Evolutionary conservation across 805 yeast genomes (phyloP), one percentile per base, ranked within the genome.

Genomic region (Priceomyces carsonii): DNA sequence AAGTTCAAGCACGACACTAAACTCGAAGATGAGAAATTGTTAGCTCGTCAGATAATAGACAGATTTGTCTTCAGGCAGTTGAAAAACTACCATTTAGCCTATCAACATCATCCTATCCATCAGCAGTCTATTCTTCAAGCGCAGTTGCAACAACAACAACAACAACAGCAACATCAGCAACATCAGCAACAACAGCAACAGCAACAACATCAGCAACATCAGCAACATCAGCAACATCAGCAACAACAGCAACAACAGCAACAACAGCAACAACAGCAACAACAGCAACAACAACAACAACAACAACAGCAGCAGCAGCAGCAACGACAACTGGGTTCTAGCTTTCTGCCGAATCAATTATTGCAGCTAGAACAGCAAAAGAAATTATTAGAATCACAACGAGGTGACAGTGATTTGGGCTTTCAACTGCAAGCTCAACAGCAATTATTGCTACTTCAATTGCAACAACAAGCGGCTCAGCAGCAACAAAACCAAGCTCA

Each of bases 31-130:
- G 71, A 66, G 31, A 60, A 53, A 40, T 34, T 52, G 9, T 47
- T 64, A 24, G 63, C 71, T 6, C 59, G 62, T 30, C 68, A 58
- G 48, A 59, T 68, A n/a, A 64, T 68, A 29, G 74, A 68, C 41
- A 54, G 57, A 26, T 63, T 53, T 42, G 42, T 68, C 29, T 61
- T 66, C 39, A 59, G 63, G 30, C 73, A 72, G 15, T 54, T 68
- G 40, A 68, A 68, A 40, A 68, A 68, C 42, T 68, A 68, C 40
- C 72, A 68, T 46, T 62, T 68, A 45, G 68, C 74, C 8, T 68
- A 66, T 46, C 69, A 62, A 42, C 64, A 66, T 43, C 74, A 68
- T 42, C 70, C 71, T 4, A 51, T 63, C 19, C 50, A 52, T 32
- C 72, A 62, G 38, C 69, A 61, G 40, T 64, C 61, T 22, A 35